Percentiles rank a stretch among this genome's conserved stretches.
Conservation (phyloP, 371 early-diverging fungal species). For the Catenaria anguillulae region DNA sequence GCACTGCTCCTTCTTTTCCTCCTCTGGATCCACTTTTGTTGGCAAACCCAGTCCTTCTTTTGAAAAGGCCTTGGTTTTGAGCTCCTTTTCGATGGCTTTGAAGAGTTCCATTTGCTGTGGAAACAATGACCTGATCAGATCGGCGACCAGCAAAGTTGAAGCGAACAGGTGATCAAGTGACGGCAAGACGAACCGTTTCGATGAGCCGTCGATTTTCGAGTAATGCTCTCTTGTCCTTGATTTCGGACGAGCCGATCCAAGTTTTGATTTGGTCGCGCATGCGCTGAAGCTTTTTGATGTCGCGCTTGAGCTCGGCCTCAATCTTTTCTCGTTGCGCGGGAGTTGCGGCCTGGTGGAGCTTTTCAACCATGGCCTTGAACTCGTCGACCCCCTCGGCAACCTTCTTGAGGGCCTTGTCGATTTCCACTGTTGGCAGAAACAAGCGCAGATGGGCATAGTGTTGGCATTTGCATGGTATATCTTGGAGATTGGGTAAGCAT, state of each 20-base stretch:
- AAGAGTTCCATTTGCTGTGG: constrained; percentile 94
- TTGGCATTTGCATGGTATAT: not conserved
- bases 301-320: constrained; percentile 90
- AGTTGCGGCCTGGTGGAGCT: constrained; percentile 64
- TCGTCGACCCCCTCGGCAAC: constrained; percentile 88
- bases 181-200: constrained; percentile 41
- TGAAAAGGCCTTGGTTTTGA: constrained; percentile 95
- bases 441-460: not conserved
- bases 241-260: constrained; percentile 80
- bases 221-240: constrained; percentile 87
- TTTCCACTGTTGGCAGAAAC: constrained; percentile 43
- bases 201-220: constrained; percentile 80
- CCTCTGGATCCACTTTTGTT: constrained; percentile 78
- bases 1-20: constrained; percentile 68
- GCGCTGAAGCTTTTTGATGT: constrained; percentile 94
- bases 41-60: constrained; percentile 77
- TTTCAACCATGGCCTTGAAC: constrained; percentile 80
- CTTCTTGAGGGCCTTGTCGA: constrained; percentile 86
- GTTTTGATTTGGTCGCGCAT: constrained; percentile 91
- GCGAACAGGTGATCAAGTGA: not conserved
- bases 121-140: no score
- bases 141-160: no score
- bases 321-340: constrained; percentile 86
- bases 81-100: constrained; percentile 91
- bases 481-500: not conserved